Base-by-base conservation (phyloP, 257 asterid genomes). In the Linderniella brevidens region DNA sequence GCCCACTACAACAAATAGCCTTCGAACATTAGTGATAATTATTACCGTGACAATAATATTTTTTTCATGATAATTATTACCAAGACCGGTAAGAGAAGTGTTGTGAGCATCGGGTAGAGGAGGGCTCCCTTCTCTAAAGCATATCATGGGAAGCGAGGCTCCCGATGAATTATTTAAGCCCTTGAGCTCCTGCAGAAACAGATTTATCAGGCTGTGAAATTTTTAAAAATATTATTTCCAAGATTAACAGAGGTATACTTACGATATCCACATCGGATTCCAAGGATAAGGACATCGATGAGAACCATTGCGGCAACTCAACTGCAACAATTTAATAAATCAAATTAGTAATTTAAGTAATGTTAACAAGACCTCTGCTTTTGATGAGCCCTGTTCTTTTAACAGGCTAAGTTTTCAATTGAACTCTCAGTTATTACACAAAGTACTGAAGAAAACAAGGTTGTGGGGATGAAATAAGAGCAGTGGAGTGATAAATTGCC, bases 81-180 rank as follows among this genome's bases (percentile, higher is more conserved):
- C 93, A 60, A 81, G 65, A 49, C 93, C 86, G 19, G 80, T 59
- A 53, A 19, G 57, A 66, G 93, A 71, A 53, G 76, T 63, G 62
- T 77, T 73, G 64, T 85, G 53, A 58, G 73, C 77, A 64, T 90
- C 99, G 17, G 99, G 99, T 55, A 90, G 57, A 60, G 99, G 94
- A 36, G 90, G 96, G 60, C 96, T 77, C 57, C 99, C 99, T 70
- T 85, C 82, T 50, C 99, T 77, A 56, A 85, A 63, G 73, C 99
- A 90, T 60, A 90, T 66, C 57, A 90, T 77, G 9, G 93, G 95
- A 47, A 68, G 46, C 63, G 75, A 70, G 65, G 72, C 66, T 49
- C 35, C 56, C 16, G 82, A 60, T 42, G 62, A 69, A 52, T 66
- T 75, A 37, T 60, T 68, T 42, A 63, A 39, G 41, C 58, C 65